phyloP scores from a whole-genome alignment of 2,329 filamentous ascomycete species.

The Neospermospora avenae region DNA sequence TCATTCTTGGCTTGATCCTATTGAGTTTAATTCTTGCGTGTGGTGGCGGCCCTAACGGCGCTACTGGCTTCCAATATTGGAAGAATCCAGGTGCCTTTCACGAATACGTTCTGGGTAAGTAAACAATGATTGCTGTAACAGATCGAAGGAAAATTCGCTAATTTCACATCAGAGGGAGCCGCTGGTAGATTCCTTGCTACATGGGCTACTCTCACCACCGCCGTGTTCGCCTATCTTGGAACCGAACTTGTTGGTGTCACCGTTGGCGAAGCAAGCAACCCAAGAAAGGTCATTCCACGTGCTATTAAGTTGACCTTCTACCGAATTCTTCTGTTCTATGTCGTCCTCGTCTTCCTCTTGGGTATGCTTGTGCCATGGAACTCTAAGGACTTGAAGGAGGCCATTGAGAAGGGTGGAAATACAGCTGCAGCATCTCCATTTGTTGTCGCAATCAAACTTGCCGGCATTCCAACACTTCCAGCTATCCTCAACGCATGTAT shows the following conservation, averaged over 20 bases:
- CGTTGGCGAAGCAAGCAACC: conserved; percentile 57
- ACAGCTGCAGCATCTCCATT: conserved; percentile 48
- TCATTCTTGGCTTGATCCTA: conserved; percentile 64
- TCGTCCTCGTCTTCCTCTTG: conserved; percentile 58
- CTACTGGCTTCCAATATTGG: conserved; percentile 51
- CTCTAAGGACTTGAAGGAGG: conserved; percentile 53
- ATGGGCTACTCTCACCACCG: conserved; percentile 48
- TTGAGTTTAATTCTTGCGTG: conserved; percentile 60
- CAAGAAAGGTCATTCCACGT: conserved; percentile 63
- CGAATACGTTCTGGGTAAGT: conserved; percentile 45
- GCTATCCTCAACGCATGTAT: conserved; percentile 67
- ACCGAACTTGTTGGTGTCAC: conserved; percentile 62
- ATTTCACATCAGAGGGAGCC: conserved; percentile 30
- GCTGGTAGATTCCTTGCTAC: conserved; percentile 56
- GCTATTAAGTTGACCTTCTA: conserved; percentile 59
- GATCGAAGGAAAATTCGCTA: conserved; percentile 3
- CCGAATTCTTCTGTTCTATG: conserved; percentile 62
- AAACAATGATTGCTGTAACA: conserved; percentile 19
- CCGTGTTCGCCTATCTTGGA: conserved; percentile 60
- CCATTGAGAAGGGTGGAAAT: conserved; percentile 45
- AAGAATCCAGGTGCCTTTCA: conserved; percentile 41
- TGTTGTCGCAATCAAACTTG: conserved; percentile 59
- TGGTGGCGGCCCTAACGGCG: conserved; percentile 60
- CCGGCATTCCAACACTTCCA: conserved; percentile 61
- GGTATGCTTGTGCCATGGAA: conserved; percentile 63